Evolutionary conservation across 2,329 filamentous ascomycete genomes (phyloP).

Genomic region (Arthrobotrys pseudoclavata): DNA sequence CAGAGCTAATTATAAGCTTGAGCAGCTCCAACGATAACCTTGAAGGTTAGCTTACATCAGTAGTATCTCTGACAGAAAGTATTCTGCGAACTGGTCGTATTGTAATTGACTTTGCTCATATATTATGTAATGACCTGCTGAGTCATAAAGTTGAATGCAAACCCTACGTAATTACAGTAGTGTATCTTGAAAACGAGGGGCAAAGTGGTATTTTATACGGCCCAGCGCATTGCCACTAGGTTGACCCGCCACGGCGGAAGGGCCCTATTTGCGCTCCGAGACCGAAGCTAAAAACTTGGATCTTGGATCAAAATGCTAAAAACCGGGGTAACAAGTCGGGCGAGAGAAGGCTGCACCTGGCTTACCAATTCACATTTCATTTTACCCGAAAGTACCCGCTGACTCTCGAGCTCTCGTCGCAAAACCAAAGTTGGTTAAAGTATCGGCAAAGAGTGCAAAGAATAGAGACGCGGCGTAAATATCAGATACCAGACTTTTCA

Average conservation of each 20-base stretch:
- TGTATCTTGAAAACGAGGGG: background rate
- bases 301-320: background rate
- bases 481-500: background rate
- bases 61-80: background rate
- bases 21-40: background rate
- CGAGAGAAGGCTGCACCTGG: slow-evolving; percentile 18
- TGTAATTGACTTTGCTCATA: background rate
- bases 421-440: background rate
- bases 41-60: background rate
- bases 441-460: background rate
- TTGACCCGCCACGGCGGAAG: background rate
- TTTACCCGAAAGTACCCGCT: slow-evolving; percentile 47
- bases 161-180: background rate
- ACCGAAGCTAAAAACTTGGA: slow-evolving; percentile 18
- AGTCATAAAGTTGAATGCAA: slow-evolving; percentile 6
- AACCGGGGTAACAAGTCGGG: background rate
- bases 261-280: slow-evolving; percentile 30
- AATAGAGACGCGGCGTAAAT: background rate
- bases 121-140: background rate
- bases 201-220: slow-evolving; percentile 34
- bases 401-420: slow-evolving; percentile 4
- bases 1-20: slow-evolving; percentile 19
- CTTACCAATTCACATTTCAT: slow-evolving; percentile 45
- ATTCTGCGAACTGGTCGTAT: background rate
- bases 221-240: slow-evolving; percentile 4